Evolutionary conservation across 805 yeast species (phyloP).

Genomic region (Candida pseudoglaebosa): DNA sequence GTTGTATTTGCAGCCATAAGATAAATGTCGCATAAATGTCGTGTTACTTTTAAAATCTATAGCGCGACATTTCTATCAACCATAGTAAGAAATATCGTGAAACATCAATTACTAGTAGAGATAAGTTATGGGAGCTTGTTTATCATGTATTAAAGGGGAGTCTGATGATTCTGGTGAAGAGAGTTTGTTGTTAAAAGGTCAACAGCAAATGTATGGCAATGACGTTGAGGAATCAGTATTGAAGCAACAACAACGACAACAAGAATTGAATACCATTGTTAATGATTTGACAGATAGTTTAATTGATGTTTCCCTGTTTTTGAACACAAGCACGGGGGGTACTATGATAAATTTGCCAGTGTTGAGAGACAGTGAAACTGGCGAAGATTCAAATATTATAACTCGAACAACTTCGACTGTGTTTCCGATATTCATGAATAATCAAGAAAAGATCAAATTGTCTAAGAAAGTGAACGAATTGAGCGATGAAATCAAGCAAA

Average conservation of each 20-base stretch:
- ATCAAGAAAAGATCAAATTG: slow-evolving; percentile 21
- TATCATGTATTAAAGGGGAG: slow-evolving; percentile 41
- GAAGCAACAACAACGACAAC: slow-evolving; percentile 43
- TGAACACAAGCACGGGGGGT: slow-evolving; percentile 12
- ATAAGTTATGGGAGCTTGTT: slow-evolving; percentile 46
- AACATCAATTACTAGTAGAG: no score
- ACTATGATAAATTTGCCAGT: slow-evolving; percentile 1
- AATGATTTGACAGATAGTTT: slow-evolving; percentile 37
- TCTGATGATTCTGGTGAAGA: slow-evolving; percentile 39
- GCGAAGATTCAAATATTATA: background rate
- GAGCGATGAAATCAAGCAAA: slow-evolving; percentile 13
- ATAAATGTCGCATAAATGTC: background rate
- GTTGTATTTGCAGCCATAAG: background rate
- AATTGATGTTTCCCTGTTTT: slow-evolving; percentile 34
- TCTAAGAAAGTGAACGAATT: slow-evolving; percentile 16
- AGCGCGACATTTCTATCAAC: slow-evolving; percentile 1
- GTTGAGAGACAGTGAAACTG: background rate
- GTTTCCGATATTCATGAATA: slow-evolving; percentile 21
- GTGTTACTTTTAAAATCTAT: no score
- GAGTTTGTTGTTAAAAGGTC: slow-evolving; percentile 28
- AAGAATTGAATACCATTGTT: slow-evolving; percentile 44
- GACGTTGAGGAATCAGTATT: slow-evolving; percentile 35
- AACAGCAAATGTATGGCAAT: slow-evolving; percentile 25
- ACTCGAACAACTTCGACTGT: slow-evolving; percentile 10
- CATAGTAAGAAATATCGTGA: background rate